These are phyloP conservation scores for Cicer yamashitae DNA, from an alignment of 306 rosid genomes.

Conservation along the genomic window DNA sequence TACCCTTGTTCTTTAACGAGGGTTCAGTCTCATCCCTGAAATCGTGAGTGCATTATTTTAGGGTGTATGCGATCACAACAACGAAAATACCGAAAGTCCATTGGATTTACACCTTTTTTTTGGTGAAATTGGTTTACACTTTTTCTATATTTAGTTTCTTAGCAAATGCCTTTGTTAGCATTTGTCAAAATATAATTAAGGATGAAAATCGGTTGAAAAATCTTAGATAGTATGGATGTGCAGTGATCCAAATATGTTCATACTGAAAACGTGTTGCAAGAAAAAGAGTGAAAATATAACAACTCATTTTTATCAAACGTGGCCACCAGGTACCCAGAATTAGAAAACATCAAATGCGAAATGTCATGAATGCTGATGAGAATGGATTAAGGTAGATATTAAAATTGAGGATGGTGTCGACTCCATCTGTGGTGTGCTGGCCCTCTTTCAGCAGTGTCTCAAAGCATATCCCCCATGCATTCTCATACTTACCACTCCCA, in stretches of 20 bases:
- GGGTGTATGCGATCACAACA: neutral
- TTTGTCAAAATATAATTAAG: neutral
- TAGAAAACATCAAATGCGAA: neutral
- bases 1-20: neutral
- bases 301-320: neutral
- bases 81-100: neutral
- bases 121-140: neutral
- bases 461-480: slow-evolving; percentile 71
- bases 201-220: neutral
- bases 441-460: slow-evolving; percentile 69
- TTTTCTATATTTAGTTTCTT: too few species aligned
- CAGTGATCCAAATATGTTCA: neutral
- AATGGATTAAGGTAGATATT: slow-evolving; percentile 55
- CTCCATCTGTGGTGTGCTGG: slow-evolving; percentile 75
- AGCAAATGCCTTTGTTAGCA: too few species aligned
- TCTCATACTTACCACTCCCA: slow-evolving; percentile 80
- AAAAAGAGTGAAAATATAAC: neutral
- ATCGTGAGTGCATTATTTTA: slow-evolving; percentile 3
- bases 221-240: neutral
- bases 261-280: neutral
- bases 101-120: neutral
- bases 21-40: neutral
- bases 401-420: slow-evolving; percentile 69
- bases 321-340: neutral
- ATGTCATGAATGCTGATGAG: neutral